Conservation (phyloP, 345 rosid species). For the Jatropha curcas region DNA sequence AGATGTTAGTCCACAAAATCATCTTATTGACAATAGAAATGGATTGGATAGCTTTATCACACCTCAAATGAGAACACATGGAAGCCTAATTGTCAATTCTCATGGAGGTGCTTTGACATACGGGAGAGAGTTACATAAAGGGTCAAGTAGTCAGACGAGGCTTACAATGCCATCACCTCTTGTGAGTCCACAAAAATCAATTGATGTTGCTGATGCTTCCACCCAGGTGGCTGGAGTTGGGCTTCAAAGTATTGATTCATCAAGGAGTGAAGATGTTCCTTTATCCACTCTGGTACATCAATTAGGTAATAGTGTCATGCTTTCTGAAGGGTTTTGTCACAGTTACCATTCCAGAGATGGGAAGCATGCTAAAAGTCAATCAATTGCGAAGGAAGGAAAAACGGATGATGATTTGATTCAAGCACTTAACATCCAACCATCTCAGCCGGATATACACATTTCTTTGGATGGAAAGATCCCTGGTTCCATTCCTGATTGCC, state of each 20-base stretch:
- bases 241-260: constrained; percentile 24
- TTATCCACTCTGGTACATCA: constrained; percentile 27
- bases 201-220: constrained; percentile 20
- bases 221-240: constrained; percentile 11
- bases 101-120: constrained; percentile 19
- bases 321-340: constrained; percentile 29
- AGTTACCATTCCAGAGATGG: constrained; percentile 12
- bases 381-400: constrained; percentile 30
- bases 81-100: constrained; percentile 17
- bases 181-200: constrained; percentile 18
- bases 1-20: constrained; percentile 28
- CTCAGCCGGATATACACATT: constrained; percentile 21
- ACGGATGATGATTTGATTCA: constrained; percentile 34
- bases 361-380: constrained; percentile 23
- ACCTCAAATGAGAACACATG: constrained; percentile 23
- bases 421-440: constrained; percentile 25
- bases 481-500: constrained; percentile 22
- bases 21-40: constrained; percentile 17
- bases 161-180: constrained; percentile 16
- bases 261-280: constrained; percentile 35
- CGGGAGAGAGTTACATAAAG: constrained; percentile 17
- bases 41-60: constrained; percentile 13
- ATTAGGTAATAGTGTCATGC: constrained; percentile 19
- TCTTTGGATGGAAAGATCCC: constrained; percentile 26
- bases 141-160: constrained; percentile 17